A percentile compares a stretch with the other conserved stretches of the same genome.
phyloP scores from a whole-genome alignment of 345 rosid species.

The Acer saccharum region DNA sequence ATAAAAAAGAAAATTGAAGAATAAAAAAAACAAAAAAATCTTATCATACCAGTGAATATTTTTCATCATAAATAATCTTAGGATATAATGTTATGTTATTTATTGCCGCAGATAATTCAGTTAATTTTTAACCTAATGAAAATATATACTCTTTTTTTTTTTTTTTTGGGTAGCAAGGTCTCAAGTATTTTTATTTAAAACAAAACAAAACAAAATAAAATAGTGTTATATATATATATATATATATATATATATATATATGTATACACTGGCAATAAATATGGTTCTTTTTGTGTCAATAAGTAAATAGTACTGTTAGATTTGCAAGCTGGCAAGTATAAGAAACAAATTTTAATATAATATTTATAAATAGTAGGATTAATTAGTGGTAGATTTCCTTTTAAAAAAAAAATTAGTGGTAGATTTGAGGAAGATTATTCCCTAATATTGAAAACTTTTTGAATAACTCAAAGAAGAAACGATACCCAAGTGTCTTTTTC shows the following conservation, averaged over 20 bases:
- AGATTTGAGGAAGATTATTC: slow-evolving; percentile 24
- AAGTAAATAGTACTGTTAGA: background rate
- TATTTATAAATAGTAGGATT: background rate
- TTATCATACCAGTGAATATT: background rate
- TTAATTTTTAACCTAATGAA: background rate
- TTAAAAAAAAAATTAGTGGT: slow-evolving; percentile 17
- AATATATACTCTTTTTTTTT: background rate
- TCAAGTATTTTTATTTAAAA: no score
- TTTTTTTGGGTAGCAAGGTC: no score
- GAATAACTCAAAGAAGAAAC: slow-evolving; percentile 29
- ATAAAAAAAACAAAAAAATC: background rate
- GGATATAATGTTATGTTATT: background rate
- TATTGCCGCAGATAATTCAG: background rate
- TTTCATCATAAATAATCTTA: background rate
- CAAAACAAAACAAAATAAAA: no score
- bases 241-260: no score
- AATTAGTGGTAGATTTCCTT: slow-evolving; percentile 18
- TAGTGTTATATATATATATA: no score
- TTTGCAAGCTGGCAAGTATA: slow-evolving; percentile 17
- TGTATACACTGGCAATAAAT: no score
- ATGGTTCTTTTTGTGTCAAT: no score
- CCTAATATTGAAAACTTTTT: slow-evolving; percentile 11
- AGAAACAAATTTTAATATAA: background rate
- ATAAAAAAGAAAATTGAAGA: background rate
- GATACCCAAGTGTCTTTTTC: slow-evolving; percentile 24